phyloP scores from a whole-genome alignment of 345 rosid species.

The Turnera subulata region DNA sequence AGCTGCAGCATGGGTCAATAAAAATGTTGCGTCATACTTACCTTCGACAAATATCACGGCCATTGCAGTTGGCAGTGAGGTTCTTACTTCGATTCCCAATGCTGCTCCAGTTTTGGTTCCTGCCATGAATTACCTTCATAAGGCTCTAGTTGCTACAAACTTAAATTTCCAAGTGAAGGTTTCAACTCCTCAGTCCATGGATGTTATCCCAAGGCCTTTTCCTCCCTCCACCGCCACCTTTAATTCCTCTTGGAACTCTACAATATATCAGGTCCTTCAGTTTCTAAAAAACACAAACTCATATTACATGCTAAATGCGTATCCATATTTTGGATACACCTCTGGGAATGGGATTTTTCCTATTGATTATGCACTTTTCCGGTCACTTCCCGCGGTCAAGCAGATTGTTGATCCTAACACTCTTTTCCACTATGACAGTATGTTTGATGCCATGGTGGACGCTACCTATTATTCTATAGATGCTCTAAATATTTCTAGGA shows the following conservation, averaged over 20 bases:
- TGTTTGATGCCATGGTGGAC: constrained; percentile 99
- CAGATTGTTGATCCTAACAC: constrained; percentile 99
- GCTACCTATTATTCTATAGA: constrained; percentile 90
- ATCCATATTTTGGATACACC: constrained; percentile 89
- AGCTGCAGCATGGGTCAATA: constrained; percentile 86
- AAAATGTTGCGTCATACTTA: constrained; percentile 70
- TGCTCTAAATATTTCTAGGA: constrained; percentile 58
- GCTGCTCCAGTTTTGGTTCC: constrained; percentile 64
- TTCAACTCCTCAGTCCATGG: constrained; percentile 82
- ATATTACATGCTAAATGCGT: constrained; percentile 84
- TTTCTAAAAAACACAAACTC: constrained; percentile 85
- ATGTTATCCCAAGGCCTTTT: constrained; percentile 74
- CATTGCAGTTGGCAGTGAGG: constrained; percentile 93
- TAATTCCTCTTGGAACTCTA: constrained; percentile 70
- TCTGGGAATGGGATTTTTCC: constrained; percentile 86
- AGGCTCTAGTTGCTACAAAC: constrained; percentile 83
- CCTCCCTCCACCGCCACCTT: constrained; percentile 92
- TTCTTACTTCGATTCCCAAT: constrained; percentile 72
- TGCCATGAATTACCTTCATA: constrained; percentile 82
- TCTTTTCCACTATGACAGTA: constrained; percentile 77
- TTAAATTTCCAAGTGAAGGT: constrained; percentile 72
- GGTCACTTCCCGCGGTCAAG: constrained; percentile 62
- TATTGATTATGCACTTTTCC: constrained; percentile 79
- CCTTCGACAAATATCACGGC: constrained; percentile 92
- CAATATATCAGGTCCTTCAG: constrained; percentile 79